phyloP scores from a whole-genome alignment of 75 land plant species.

The Picea sitchensis region DNA sequence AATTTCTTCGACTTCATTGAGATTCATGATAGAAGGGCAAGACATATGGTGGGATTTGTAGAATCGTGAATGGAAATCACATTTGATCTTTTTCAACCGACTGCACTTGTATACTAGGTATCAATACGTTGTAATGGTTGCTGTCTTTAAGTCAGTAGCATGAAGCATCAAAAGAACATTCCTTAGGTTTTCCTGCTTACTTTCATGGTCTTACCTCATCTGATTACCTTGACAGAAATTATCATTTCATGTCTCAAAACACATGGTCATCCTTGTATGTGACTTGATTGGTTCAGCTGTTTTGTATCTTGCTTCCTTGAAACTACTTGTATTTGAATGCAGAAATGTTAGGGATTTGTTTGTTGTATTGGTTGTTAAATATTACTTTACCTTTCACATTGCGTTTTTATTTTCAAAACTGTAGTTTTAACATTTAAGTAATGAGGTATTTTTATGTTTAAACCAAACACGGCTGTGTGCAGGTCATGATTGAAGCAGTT shows the following conservation, averaged over 20 bases:
- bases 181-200: neutral
- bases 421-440: neutral
- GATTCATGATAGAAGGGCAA: neutral
- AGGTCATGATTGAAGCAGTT: constrained; percentile 75
- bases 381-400: neutral
- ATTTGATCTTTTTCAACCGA: neutral
- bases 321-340: neutral
- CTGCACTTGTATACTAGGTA: neutral
- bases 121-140: neutral
- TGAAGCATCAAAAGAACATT: neutral
- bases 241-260: neutral
- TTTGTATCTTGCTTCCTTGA: neutral
- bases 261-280: neutral
- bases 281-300: neutral
- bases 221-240: constrained; percentile 4
- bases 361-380: neutral
- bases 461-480: constrained; percentile 1
- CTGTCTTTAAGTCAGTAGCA: neutral
- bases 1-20: neutral
- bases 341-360: neutral
- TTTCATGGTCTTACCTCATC: neutral
- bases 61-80: neutral
- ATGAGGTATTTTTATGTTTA: neutral
- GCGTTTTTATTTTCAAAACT: neutral
- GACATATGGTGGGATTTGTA: neutral